Conservation (phyloP, 768 basidiomycete species). For the Mycena floridula region DNA sequence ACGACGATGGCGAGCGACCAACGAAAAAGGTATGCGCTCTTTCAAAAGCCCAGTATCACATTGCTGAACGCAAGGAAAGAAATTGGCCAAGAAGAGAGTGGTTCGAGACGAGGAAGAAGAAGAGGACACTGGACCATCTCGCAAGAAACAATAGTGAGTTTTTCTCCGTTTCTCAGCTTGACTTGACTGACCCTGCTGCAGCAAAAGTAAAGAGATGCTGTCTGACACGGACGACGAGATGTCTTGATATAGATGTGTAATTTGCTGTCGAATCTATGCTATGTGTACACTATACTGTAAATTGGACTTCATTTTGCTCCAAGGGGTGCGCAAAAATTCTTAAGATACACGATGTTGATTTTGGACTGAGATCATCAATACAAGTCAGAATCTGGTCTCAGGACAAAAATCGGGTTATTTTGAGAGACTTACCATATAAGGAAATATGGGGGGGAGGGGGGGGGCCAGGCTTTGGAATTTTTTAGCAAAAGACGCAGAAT, state of each 20-base stretch:
- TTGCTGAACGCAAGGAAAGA: conserved; percentile 24
- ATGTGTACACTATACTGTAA: too few relatives aligned
- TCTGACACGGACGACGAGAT: conserved; percentile 86
- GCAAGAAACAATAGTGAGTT: conserved; percentile 74
- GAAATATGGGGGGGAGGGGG: too few relatives aligned
- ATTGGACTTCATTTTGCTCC: too few relatives aligned
- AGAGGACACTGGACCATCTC: conserved; percentile 52
- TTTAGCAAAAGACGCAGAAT: too few relatives aligned
- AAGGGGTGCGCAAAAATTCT: too few relatives aligned
- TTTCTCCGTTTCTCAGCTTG: background rate
- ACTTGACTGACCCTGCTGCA: conserved; percentile 19
- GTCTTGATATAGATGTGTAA: conserved; percentile 32
- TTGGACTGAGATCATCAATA: too few relatives aligned
- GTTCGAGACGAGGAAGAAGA: conserved; percentile 78
- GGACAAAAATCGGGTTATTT: too few relatives aligned
- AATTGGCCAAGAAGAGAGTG: conserved; percentile 62
- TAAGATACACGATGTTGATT: too few relatives aligned
- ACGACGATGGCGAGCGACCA: conserved; percentile 60
- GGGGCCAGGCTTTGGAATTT: too few relatives aligned
- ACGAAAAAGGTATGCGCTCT: conserved; percentile 54
- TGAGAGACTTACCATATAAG: too few relatives aligned
- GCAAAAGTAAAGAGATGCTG: conserved; percentile 86
- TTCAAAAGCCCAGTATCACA: background rate
- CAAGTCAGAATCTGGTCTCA: too few relatives aligned
- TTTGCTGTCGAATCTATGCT: background rate